These are phyloP conservation scores for Extremus antarcticus DNA, from an alignment of 495 filamentous ascomycete species.

Conservation along the genomic window DNA sequence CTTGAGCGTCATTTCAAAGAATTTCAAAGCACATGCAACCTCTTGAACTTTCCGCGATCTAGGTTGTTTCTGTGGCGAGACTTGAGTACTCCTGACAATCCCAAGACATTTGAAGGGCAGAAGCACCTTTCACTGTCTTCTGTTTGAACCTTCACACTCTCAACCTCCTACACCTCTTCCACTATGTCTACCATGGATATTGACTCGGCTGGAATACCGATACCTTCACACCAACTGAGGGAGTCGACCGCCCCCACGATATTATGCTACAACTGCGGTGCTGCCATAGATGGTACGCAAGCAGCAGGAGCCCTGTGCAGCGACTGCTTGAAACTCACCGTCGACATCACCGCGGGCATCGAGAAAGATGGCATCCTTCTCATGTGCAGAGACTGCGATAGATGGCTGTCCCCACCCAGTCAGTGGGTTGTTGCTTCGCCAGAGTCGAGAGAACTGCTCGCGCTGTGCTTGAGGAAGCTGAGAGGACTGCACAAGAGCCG, in stretches of 20 bases:
- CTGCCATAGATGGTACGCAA: constrained; percentile 81
- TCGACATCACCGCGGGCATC: constrained; percentile 89
- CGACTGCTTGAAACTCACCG: constrained; percentile 84
- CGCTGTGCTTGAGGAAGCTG: constrained; percentile 75
- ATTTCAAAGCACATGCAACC: too few relatives aligned
- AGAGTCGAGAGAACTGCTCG: constrained; percentile 82
- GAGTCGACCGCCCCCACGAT: constrained; percentile 44
- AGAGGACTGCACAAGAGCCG: constrained; percentile 72
- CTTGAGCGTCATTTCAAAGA: too few relatives aligned
- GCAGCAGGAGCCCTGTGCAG: constrained; percentile 81
- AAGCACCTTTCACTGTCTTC: too few relatives aligned
- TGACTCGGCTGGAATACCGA: constrained; percentile 10
- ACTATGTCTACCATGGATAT: constrained; percentile 22
- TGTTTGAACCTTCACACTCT: neutral
- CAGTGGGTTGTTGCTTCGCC: constrained; percentile 73
- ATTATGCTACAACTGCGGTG: constrained; percentile 90
- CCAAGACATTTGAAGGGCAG: too few relatives aligned
- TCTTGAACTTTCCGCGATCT: too few relatives aligned
- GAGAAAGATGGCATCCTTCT: constrained; percentile 74
- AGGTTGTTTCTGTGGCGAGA: too few relatives aligned
- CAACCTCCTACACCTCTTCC: neutral
- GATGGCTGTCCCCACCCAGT: constrained; percentile 80
- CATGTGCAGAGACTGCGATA: constrained; percentile 80
- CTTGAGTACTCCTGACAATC: too few relatives aligned
- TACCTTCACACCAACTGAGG: constrained; percentile 2